Conservation (phyloP, 176 grass and related monocot species). For the Rhipidocladum racemiflorum region DNA sequence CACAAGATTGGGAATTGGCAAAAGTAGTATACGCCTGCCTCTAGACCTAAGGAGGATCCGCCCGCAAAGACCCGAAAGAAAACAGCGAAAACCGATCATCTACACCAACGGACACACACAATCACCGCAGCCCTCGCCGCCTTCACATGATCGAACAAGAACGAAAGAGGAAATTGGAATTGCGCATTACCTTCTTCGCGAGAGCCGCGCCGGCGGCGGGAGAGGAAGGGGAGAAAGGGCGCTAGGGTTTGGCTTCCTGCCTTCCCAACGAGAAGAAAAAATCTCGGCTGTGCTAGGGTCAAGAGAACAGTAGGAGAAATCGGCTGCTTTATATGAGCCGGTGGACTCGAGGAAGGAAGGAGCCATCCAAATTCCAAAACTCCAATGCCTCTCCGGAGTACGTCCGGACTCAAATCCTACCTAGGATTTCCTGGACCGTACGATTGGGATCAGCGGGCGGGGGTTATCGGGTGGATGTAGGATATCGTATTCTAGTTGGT, state of each 20-base stretch:
- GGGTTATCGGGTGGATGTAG: too few relatives aligned
- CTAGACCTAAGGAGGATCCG: background rate
- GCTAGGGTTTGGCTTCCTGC: conserved; percentile 2
- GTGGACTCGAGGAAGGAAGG: background rate
- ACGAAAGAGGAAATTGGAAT: background rate
- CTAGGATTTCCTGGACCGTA: background rate
- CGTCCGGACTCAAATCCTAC: too few relatives aligned
- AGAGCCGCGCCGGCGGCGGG: background rate
- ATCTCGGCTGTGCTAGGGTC: background rate
- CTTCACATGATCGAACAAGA: background rate
- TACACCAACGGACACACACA: too few relatives aligned
- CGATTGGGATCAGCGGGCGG: background rate
- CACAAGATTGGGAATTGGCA: too few relatives aligned
- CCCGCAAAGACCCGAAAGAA: background rate
- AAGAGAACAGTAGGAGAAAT: background rate
- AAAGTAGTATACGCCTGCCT: too few relatives aligned
- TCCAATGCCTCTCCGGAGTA: background rate
- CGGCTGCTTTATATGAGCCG: background rate
- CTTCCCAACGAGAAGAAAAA: background rate
- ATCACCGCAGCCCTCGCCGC: background rate
- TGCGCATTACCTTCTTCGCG: background rate
- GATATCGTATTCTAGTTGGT: too few relatives aligned
- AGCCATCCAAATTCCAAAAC: too few relatives aligned
- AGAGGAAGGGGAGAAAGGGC: background rate
- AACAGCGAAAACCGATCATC: background rate